Base-by-base conservation (phyloP, 2,329 filamentous ascomycete species). In the Fusarium mexicanum region DNA sequence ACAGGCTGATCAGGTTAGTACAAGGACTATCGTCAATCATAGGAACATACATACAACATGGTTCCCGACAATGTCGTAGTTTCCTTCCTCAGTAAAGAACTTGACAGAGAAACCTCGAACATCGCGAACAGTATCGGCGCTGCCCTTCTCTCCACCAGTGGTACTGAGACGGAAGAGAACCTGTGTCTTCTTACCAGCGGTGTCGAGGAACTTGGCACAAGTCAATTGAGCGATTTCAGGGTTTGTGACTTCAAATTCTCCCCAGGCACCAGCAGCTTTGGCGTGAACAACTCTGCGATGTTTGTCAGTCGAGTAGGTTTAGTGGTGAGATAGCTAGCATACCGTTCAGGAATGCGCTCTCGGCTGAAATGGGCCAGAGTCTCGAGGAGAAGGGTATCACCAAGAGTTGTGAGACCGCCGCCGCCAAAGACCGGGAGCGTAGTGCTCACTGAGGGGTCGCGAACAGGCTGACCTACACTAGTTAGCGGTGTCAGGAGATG, bases 101-200 rank as follows among this genome's bases (percentile, higher is more conserved):
- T 81, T 81, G 58, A 79, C 71, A 4, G 91, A 91, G 77, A 92
- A 93, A 1, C 91, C 91, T 69, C 91, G 90, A 0, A 92, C 90
- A 83, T 93, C 92, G 40, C 92, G 87, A 20, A 88, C 90, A 0
- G 90, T 90, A 71, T 94, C 92, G 6, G 90, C 87, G 71, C 89
- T 91, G 31, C 91, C 92, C 33, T 88, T 85, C 53, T 88, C 91
- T 9, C 90, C 90, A 20, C 90, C 89, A n/a, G 93, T 91, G 8
- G 91, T 93, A 0, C 90, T 93, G 76, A 93, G 91, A 26, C 91
- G 89, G n/a, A 90, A 83, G 59, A 93, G 92, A 3, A 90, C 83
- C 0, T 89, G 82, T 38, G 80, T 81, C 77, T 87, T 89, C 73
- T 88, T 90, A 1, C 88, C 88, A n/a, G 87, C 79, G 2, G 79